Percentiles rank a stretch among this genome's conserved stretches.
Evolutionary conservation across 2,329 filamentous ascomycete genomes (phyloP).

Genomic region (Plenodomus biglobosus): DNA sequence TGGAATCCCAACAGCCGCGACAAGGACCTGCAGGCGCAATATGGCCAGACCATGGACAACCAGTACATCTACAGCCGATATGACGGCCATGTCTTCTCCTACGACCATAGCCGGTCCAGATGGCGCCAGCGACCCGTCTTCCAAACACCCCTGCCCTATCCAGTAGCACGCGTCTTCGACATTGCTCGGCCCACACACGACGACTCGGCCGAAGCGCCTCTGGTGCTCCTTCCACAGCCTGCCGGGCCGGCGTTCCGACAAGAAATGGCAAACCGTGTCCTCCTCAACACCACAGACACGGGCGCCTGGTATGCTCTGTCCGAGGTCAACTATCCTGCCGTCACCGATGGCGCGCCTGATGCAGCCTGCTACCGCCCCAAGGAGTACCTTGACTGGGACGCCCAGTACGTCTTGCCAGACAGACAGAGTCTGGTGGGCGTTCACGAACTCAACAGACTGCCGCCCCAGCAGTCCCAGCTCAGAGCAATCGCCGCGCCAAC

Average conservation of each 20-base stretch:
- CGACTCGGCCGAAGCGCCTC: conserved; percentile 67
- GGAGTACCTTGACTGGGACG: conserved; percentile 30
- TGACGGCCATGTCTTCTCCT: conserved; percentile 80
- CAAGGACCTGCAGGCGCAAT: conserved; percentile 81
- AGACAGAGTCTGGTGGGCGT: conserved; percentile 44
- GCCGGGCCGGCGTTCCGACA: conserved; percentile 58
- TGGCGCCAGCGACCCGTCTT: conserved; percentile 36
- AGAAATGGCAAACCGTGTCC: conserved; percentile 56
- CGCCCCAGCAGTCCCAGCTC: conserved; percentile 21
- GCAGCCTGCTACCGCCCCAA: conserved; percentile 57
- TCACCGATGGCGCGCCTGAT: conserved; percentile 67
- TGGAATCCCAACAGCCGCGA: conserved; percentile 94
- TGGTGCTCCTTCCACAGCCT: conserved; percentile 86
- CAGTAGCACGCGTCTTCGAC: conserved; percentile 87
- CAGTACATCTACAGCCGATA: conserved; percentile 86
- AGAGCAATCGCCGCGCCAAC: conserved; percentile 32
- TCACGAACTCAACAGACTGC: conserved; percentile 38
- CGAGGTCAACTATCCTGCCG: conserved; percentile 79
- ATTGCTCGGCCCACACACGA: conserved; percentile 73
- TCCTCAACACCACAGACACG: conserved; percentile 81
- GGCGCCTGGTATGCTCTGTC: conserved; percentile 95
- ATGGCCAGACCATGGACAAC: conserved; percentile 76
- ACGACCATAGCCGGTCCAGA: conserved; percentile 63
- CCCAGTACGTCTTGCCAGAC: conserved; percentile 32
- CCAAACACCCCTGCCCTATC: conserved; percentile 66